Evolutionary conservation across 1,284 basidiomycete species (phyloP), one percentile per base, ranked within the genome.

Genomic region (Cryptococcus amylolentus): DNA sequence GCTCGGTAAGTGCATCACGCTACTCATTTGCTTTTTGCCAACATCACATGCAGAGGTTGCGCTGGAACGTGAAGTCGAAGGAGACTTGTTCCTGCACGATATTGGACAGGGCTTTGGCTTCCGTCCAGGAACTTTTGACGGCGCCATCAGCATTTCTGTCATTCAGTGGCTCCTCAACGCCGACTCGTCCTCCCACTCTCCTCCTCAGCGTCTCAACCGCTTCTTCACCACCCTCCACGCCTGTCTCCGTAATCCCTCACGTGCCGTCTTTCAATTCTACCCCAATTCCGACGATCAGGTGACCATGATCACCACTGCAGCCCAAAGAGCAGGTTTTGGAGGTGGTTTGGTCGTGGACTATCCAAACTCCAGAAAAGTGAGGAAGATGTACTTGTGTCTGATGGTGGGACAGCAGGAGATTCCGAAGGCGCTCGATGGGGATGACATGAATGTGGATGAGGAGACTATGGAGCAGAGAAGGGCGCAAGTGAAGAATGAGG

Each of bases 111-210:
- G 91, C 2, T 88, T 95, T 66, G 91, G 92, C 3, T 98, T 98
- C 77, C 83, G 96, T 35, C 89, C 96, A 46, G 96, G 95, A 57
- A 89, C 89, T 60, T 98, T 98, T 74, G 96, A 99, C 74, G 96
- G 94, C 45, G 93, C 92, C 8, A 98, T 99, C 70, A 95, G 93
- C 71, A 91, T 99, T 71, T 98, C 96, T 20, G 96, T 98, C 26
- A 82, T 99, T 3, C 96, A 99, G 79, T 99, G 96, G 96, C 83
- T 99, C 0, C 84, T 98, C 60, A 99, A 98, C 75, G 95, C 96
- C 41, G 96, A 98, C 76, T 88, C 91, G 28, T 87, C 89, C 3
- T 86, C 91, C 61, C 89, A 92, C 56, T 95, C 93, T 2, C 96
- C 96, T 0, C 89, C 93, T 0, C 88, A 92, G 68, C 89, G 96